Conservation (phyloP, 495 filamentous ascomycete genomes). For the Hamigera avellanea region DNA sequence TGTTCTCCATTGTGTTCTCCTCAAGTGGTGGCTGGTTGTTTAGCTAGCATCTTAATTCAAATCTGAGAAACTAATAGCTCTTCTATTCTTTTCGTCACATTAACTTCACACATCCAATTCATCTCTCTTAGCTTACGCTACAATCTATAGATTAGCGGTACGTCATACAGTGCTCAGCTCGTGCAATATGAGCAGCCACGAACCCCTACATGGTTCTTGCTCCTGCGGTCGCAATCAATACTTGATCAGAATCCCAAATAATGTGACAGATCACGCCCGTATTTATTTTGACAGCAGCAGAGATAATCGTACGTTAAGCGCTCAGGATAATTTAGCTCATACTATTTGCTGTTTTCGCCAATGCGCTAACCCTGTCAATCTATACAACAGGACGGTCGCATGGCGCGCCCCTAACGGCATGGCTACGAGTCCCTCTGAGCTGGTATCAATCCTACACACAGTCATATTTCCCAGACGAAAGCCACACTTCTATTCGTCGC, state of each 20-base stretch:
- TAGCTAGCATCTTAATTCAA: too few species aligned
- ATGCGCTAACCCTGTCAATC: neutral
- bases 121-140: neutral
- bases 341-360: too few species aligned
- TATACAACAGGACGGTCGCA: constrained; percentile 51
- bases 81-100: too few species aligned
- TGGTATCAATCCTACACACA: constrained; percentile 63
- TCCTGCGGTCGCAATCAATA: constrained; percentile 81
- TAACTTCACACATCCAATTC: too few species aligned
- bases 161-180: too few species aligned
- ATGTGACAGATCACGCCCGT: constrained; percentile 41
- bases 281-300: constrained; percentile 59
- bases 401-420: constrained; percentile 59
- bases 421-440: constrained; percentile 66
- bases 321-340: too few species aligned
- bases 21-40: too few species aligned
- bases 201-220: constrained; percentile 61
- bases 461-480: constrained; percentile 70
- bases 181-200: constrained; percentile 28
- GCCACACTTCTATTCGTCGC: constrained; percentile 56
- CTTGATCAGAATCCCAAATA: constrained; percentile 51
- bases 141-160: too few species aligned
- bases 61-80: too few species aligned
- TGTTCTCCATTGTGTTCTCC: too few species aligned
- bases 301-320: constrained; percentile 47